Base-by-base conservation (phyloP, 2,329 filamentous ascomycete genomes). In the Aspergillus eucalypticola region DNA sequence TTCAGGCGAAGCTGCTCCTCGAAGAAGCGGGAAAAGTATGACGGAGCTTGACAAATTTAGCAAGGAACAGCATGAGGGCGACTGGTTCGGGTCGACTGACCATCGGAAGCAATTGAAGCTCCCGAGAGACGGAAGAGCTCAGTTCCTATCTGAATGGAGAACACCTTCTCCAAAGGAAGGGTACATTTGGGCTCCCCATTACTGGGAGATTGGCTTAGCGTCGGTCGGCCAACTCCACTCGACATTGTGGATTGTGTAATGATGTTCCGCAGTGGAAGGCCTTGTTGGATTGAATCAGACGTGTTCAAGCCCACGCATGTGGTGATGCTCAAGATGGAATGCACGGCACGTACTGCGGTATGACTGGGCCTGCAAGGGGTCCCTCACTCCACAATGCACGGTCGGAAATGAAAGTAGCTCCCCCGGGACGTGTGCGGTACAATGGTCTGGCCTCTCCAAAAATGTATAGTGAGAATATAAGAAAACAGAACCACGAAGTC, bases 1-100 rank as follows among this genome's bases (percentile, higher is more conserved):
- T 84, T 88, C 66, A 82, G 79, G 59, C 85, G 84, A 42, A 97
- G 78, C 78, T 97, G 93, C 69, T 91, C 90, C 67, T 88, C 84
- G 76, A 98, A 98, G 80, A 95, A 97, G 68, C 92, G 89, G 19
- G 94, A 96, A 78, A 98, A 97, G 76, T 97, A 97, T 53, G 93
- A 97, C 60, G 94, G 94, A 71, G 92, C 94, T 96, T 78, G 81
- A 80, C 73, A 75, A 71, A 79, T 73, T 86, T 76, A 86, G 81
- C 57, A 59, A 59, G 55, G 29, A 44, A 58, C 27, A 63, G 21
- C n/a, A 58, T 13, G n/a, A 11, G 17, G 27, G 4, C 27, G 53
- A 29, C 5, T 5, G 15, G 56, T 25, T 42, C 48, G 44, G 53
- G 21, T 39, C 27, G 50, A 79, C 85, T 80, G 76, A 90, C 88